Evolutionary conservation across 2,329 filamentous ascomycete genomes (phyloP).

Genomic region (Kalmusia sp.): DNA sequence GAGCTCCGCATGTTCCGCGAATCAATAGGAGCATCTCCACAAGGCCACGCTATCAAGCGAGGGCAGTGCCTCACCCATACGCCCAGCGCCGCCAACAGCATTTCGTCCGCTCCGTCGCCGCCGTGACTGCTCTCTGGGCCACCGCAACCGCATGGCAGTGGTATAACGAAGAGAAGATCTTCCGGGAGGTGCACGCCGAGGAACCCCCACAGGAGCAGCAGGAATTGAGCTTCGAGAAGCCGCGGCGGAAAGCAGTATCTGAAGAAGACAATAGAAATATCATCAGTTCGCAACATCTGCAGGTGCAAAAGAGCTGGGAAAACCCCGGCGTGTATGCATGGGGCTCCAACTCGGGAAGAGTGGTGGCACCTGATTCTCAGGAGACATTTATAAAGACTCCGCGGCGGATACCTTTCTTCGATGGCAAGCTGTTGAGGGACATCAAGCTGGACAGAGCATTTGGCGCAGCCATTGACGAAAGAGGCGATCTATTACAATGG

Average conservation of each 20-base stretch:
- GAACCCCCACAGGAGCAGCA: conserved; percentile 54
- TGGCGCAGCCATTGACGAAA: conserved; percentile 85
- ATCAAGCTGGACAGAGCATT: conserved; percentile 84
- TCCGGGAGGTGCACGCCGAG: conserved; percentile 57
- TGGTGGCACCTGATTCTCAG: conserved; percentile 83
- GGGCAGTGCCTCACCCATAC: conserved; percentile 44
- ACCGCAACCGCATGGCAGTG: conserved; percentile 54
- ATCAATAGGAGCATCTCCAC: conserved; percentile 34
- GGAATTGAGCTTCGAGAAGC: conserved; percentile 72
- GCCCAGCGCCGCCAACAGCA: conserved; percentile 55
- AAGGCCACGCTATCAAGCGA: conserved; percentile 27
- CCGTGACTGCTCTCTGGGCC: conserved; percentile 51
- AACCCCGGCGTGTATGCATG: conserved; percentile 91
- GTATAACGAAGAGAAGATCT: conserved; percentile 48
- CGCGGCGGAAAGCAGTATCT: conserved; percentile 61
- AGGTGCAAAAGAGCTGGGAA: conserved; percentile 82
- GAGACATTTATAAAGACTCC: conserved; percentile 82
- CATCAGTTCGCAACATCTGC: conserved; percentile 84
- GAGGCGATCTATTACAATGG: conserved; percentile 92
- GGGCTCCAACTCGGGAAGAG: conserved; percentile 85
- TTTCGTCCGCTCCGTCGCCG: conserved; percentile 52
- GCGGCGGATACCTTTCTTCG: conserved; percentile 79
- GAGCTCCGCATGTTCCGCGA: conserved; percentile 29
- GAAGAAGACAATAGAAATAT: conserved; percentile 77
- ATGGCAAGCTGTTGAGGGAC: conserved; percentile 83